Base-by-base conservation (phyloP, 345 rosid species). In the Melaleuca quinquenervia region DNA sequence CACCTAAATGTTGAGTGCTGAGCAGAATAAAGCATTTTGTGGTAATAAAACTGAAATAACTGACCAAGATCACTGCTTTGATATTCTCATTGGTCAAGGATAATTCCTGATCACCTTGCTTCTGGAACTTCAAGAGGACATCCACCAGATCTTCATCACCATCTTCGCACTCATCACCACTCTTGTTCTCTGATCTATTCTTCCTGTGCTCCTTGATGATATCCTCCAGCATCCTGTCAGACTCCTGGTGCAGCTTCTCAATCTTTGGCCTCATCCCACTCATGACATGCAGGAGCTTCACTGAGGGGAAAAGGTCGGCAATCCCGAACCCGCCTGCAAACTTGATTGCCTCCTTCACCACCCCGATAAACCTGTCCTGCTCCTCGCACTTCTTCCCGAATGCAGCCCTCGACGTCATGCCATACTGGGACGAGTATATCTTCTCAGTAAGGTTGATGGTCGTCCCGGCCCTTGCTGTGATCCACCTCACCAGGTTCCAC, bases 1-100 rank as follows among this genome's bases (percentile, higher is more conserved):
- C 15, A 55, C 62, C 11, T 11, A 51, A 52, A 52, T 83, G 56
- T 70, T 2, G 78, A 20, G 12, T 16, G 76, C 76, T 32, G 20
- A 32, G 78, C 32, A 32, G 48, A 18, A 29, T 8, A 64, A 83
- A 83, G 11, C 29, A 83, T 8, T 54, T 41, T 52, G 26, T 26
- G 29, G 27, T 21, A 52, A 56, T 27, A 41, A 84, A 18, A 84
- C 41, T 10, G 50, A 84, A 41, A 27, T 41, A 80, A 53, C n/a
- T 86, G 50, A 91, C 91, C 82, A 52, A 21, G 52, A 89, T 82
- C 44, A 91, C 87, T 15, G 91, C 91, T 84, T 91, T 89, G 84
- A 91, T 84, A 87, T 87, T 86, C 50, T 88, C 87, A 2, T 60
- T 76, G 3, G 86, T 84, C 24, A 87, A 7, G 45, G 84, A 44